Evolutionary conservation across 169 alveolate genomes (phyloP), one percentile per base, ranked within the genome.

Genomic region (Plasmodium blacklocki): DNA sequence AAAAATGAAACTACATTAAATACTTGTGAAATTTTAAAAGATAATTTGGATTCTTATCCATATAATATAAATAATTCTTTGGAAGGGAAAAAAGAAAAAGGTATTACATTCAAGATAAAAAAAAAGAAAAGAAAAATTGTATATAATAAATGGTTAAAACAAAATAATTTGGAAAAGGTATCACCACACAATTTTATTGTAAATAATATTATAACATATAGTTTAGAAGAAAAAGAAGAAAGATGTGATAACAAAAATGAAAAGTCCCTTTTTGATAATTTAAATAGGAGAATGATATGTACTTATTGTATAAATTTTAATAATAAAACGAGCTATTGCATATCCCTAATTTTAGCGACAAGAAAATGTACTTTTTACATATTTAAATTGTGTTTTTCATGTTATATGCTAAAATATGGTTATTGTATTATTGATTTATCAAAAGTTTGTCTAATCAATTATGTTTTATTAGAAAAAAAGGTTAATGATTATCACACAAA

Each of bases 371-470:
- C 64, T 56, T 56, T 56, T 56, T 56, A 56, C 11, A 21, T 56
- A 56, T 56, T 12, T 56, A 56, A 56, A 56, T 56, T 56, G 15
- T 56, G 21, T 56, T 56, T 6, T 14, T 56, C 23, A 8, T 18
- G 21, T 56, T 56, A 56, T 14, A 56, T 56, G 18, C 11, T 56
- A 1, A 14, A 56, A 21, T 56, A 56, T 56, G 18, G 29, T n/a
- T 56, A 56, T 56, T 56, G 64, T 56, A 21, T 56, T 12, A 56
- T 56, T 14, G 64, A 56, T 56, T 56, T 56, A 14, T 12, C 64
- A 56, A 56, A 56, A 5, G 64, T 5, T 56, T 56, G 21, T 56
- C 23, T 56, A 56, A 18, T 6, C 3, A 56, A 14, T 11, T 56
- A 12, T 56, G 32, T 21, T 14, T 18, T 56, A 56, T 56, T 56